Base-by-base conservation (phyloP, 352 stramenopile genomes). In the Globisporangium canariense region DNA sequence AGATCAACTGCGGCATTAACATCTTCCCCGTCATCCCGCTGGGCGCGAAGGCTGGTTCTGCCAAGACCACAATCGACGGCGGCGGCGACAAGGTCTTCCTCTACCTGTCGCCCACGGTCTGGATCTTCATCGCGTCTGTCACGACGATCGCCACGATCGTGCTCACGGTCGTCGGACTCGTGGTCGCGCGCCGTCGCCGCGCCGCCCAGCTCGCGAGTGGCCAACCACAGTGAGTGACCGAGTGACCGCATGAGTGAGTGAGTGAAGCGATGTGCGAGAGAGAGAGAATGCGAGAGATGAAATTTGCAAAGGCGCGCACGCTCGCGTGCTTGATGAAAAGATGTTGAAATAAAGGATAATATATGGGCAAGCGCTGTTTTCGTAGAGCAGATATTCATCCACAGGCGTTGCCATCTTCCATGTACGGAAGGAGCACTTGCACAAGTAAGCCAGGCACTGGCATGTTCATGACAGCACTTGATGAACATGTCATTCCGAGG, bases 1-100 rank as follows among this genome's bases (percentile, higher is more conserved):
- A 90, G 62, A 76, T 92, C 69, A 92, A 94, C 67, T 92, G 83
- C 46, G 86, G 86, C 1, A 62, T 94, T 41, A 92, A 78, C 61
- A 64, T 94, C 25, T 94, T 92, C 53, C 77, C 83, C 0, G 74
- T 94, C 1, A 81, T 90, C 32, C 81, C 84, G 20, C 72, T 71
- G 0, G 85, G 85, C 20, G 85, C 85, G 0, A 65, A 68, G 52
- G 76, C 80, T 18, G 80, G 79, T 0, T 34, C 69, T 13, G 73
- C 67, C 14, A 83, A 77, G 59, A 74, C 79, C 8, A 49, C 56
- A 9, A 74, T 91, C 32, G 76, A 91, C 60, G 75, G 78, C 25
- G 82, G 82, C 13, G 76, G 76, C 34, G 62, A 71, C 61, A 75
- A 70, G 36, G 14, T 62, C n/a, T 83, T 83, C 58, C 46, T 79